A percentile compares a stretch with the other conserved stretches of the same genome.
These are phyloP conservation scores for Pseudohyphozyma bogoriensis DNA, from an alignment of 768 basidiomycete genomes.

Conservation along the genomic window DNA sequence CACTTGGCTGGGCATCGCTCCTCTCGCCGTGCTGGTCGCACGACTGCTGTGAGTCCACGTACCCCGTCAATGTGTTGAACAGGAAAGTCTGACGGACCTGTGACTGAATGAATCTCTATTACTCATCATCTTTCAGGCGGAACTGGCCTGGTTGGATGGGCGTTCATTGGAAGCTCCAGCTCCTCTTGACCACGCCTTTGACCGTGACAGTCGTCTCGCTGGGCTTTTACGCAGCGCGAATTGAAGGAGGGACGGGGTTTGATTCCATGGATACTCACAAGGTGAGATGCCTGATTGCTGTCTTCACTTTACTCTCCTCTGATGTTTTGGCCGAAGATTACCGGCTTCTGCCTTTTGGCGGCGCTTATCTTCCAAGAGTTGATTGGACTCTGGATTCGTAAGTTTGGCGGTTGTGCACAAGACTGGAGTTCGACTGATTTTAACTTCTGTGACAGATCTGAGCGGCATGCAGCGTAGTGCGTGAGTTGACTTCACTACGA, in stretches of 20 bases:
- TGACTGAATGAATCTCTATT: too few relatives aligned
- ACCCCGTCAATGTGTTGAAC: not conserved
- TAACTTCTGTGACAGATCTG: too few relatives aligned
- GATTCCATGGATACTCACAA: not conserved
- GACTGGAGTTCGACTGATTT: too few relatives aligned
- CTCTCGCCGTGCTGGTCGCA: not conserved
- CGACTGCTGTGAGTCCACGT: not conserved
- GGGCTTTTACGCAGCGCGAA: not conserved
- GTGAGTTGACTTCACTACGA: too few relatives aligned
- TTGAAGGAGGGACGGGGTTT: not conserved
- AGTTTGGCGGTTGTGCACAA: too few relatives aligned
- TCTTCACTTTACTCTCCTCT: not conserved
- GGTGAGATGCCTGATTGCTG: too few relatives aligned
- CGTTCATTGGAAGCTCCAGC: not conserved
- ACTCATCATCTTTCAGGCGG: too few relatives aligned
- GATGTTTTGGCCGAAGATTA: not conserved
- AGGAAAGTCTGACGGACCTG: too few relatives aligned
- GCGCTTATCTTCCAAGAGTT: not conserved
- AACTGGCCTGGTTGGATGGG: not conserved
- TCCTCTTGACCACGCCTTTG: not conserved
- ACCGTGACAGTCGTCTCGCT: not conserved
- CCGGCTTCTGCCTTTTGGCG: not conserved
- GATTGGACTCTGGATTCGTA: not conserved
- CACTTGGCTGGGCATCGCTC: constrained; percentile 2
- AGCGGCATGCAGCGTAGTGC: too few relatives aligned